A percentile compares a stretch with the other conserved stretches of the same genome.
Evolutionary conservation across 495 filamentous ascomycete genomes (phyloP).

Genomic region (Trichoderma erinaceum): DNA sequence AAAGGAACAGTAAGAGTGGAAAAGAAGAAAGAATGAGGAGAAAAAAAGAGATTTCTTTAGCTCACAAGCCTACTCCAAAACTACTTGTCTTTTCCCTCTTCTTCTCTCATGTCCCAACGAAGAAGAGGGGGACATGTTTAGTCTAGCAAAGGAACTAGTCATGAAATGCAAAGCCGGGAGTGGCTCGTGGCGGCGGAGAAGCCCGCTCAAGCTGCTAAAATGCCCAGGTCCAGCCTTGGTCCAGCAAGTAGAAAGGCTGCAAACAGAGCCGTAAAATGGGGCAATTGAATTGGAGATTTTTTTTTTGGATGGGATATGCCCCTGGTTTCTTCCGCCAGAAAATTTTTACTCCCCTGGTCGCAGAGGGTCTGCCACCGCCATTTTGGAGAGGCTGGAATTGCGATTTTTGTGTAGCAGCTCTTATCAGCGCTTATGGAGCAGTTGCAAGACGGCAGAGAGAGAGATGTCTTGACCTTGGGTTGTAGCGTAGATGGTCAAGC

Average conservation of each 20-base stretch:
- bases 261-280: neutral
- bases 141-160: neutral
- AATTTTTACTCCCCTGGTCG: neutral
- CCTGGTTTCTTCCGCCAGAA: neutral
- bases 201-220: neutral
- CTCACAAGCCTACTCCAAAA: neutral
- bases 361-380: too few relatives aligned
- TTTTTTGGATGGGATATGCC: too few relatives aligned
- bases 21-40: neutral
- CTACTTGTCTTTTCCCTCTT: neutral
- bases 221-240: neutral
- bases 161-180: conserved; percentile 3
- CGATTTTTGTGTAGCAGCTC: too few relatives aligned
- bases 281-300: neutral
- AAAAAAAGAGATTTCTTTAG: neutral
- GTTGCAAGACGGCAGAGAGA: too few relatives aligned
- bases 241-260: neutral
- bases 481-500: too few relatives aligned
- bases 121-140: too few relatives aligned
- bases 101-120: neutral
- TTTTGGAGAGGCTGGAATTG: too few relatives aligned
- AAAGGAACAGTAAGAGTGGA: neutral
- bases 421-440: too few relatives aligned
- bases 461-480: too few relatives aligned
- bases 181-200: conserved; percentile 12